Evolutionary conservation across 1,284 basidiomycete species (phyloP).

Genomic region (Peniophora sp.): DNA sequence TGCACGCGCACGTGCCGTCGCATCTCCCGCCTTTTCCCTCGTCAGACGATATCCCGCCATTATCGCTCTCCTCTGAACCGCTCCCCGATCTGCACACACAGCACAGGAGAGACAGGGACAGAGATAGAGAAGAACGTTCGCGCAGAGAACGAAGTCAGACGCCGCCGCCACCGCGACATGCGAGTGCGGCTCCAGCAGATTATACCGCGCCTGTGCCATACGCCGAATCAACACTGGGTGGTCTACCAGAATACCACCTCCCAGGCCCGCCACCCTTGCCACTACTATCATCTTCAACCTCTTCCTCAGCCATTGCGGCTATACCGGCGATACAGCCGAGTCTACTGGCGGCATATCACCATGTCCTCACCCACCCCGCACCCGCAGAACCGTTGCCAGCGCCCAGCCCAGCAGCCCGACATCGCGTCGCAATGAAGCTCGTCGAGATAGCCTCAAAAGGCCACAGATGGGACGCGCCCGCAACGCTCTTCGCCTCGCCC

Average conservation of each 20-base stretch:
- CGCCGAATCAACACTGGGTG: conserved; percentile 54
- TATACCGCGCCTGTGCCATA: conserved; percentile 65
- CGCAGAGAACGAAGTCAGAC: background rate
- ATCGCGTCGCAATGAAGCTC: conserved; percentile 63
- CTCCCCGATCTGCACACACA: conserved; percentile 24
- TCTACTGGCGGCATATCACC: conserved; percentile 61
- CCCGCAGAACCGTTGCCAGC: conserved; percentile 25
- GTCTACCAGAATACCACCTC: conserved; percentile 57
- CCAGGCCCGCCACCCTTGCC: conserved; percentile 29
- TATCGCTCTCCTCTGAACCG: conserved; percentile 21
- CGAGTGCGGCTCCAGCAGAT: conserved; percentile 45
- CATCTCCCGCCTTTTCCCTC: conserved; percentile 62
- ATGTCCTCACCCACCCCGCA: conserved; percentile 59
- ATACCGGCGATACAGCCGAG: conserved; percentile 50
- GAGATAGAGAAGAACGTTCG: conserved; percentile 2
- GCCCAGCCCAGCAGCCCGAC: conserved; percentile 48
- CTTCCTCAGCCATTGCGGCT: conserved; percentile 11
- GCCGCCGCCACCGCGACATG: conserved; percentile 26
- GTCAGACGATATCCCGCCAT: conserved; percentile 20
- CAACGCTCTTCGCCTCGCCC: conserved; percentile 51
- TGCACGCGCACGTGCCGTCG: conserved; percentile 48
- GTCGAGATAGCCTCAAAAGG: conserved; percentile 44
- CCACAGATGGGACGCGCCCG: conserved; percentile 60
- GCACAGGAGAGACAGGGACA: conserved; percentile 21
- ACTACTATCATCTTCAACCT: conserved; percentile 14